Conservation (phyloP, 1,284 basidiomycete species). For the Trametes sp. region DNA sequence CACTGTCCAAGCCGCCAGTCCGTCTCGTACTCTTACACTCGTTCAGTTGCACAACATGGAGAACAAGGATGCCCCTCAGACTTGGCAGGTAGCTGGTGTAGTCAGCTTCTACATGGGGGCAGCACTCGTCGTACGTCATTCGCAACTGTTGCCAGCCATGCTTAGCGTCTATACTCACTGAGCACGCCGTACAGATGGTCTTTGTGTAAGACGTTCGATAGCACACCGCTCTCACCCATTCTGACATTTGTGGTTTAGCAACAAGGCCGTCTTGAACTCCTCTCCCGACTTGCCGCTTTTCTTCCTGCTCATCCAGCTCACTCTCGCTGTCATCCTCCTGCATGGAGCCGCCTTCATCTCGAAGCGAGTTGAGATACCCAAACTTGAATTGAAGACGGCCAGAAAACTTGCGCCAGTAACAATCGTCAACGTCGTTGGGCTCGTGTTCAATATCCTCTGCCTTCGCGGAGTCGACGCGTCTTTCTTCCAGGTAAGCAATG, state of each 20-base stretch:
- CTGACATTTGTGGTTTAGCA: slow-evolving; percentile 46
- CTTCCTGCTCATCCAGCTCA: slow-evolving; percentile 73
- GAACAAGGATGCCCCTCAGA: slow-evolving; percentile 40
- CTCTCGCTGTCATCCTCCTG: slow-evolving; percentile 72
- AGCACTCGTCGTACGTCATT: slow-evolving; percentile 67
- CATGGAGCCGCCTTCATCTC: slow-evolving; percentile 58
- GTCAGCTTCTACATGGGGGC: slow-evolving; percentile 81
- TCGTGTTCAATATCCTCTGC: slow-evolving; percentile 82
- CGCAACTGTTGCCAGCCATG: not conserved
- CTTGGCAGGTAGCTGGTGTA: slow-evolving; percentile 67
- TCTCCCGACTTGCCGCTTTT: slow-evolving; percentile 72
- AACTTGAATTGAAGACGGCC: slow-evolving; percentile 56
- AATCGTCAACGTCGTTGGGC: slow-evolving; percentile 70
- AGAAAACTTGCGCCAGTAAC: slow-evolving; percentile 71
- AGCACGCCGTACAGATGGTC: slow-evolving; percentile 61
- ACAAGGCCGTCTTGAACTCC: slow-evolving; percentile 76
- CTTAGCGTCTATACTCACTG: slow-evolving; percentile 1
- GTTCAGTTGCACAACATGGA: slow-evolving; percentile 36
- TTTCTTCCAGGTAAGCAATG: slow-evolving; percentile 69
- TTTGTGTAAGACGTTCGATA: slow-evolving; percentile 55
- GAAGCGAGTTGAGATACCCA: slow-evolving; percentile 62
- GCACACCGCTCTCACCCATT: not conserved
- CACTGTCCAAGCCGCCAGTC: not conserved
- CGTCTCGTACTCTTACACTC: slow-evolving; percentile 2
- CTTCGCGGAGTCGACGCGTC: slow-evolving; percentile 79